Evolutionary conservation across 108 stramenopile species (phyloP).

Genomic region (Cafeteria roenbergensis): DNA sequence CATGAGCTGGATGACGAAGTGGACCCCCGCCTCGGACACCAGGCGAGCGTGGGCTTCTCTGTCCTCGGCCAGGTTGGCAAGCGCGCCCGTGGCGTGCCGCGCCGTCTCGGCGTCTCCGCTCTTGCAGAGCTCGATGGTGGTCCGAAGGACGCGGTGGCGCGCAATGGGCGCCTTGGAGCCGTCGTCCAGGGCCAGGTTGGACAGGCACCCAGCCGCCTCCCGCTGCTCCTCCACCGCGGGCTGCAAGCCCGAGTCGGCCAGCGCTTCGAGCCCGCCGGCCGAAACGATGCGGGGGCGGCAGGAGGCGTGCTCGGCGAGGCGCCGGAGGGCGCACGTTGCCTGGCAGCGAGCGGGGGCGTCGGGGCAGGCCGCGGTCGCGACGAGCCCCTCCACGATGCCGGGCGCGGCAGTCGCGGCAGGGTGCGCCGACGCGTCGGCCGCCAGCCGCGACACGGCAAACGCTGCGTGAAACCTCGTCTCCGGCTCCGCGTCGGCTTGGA

Average conservation of each 20-base stretch:
- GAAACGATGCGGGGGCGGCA: slow-evolving; percentile 12
- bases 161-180: slow-evolving; percentile 38
- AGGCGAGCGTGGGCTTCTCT: slow-evolving; percentile 32
- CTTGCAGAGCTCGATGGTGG: slow-evolving; percentile 29
- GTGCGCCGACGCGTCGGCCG: slow-evolving; percentile 32
- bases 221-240: slow-evolving; percentile 47
- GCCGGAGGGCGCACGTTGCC: slow-evolving; percentile 47
- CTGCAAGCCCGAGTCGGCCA: slow-evolving; percentile 18
- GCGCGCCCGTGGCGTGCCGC: slow-evolving; percentile 52
- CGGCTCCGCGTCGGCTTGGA: slow-evolving; percentile 26
- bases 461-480: slow-evolving; percentile 56
- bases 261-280: slow-evolving; percentile 20
- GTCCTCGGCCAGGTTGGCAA: slow-evolving; percentile 59
- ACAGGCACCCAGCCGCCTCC: slow-evolving; percentile 52
- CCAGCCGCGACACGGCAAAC: slow-evolving; percentile 56
- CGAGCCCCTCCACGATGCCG: slow-evolving; percentile 29
- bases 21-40: slow-evolving; percentile 37
- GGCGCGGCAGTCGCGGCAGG: slow-evolving; percentile 13
- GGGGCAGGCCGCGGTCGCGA: slow-evolving; percentile 13
- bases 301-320: slow-evolving; percentile 25
- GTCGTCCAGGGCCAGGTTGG: slow-evolving; percentile 42
- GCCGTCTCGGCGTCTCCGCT: slow-evolving; percentile 50
- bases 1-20: slow-evolving; percentile 43
- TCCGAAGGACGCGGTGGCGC: slow-evolving; percentile 31
- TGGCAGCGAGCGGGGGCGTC: slow-evolving; percentile 38